Conservation (phyloP, 176 grass and related monocot species). For the Hordeum vulgare region MorexV3_pseudomolecules_assembly NC_058524.1:466079704-466080203, state of each 20-base stretch:
- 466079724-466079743: slow-evolving; percentile 57
- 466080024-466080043: slow-evolving; percentile 54
- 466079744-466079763: slow-evolving; percentile 85
- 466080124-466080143: slow-evolving; percentile 79
- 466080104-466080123: slow-evolving; percentile 68
- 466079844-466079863: slow-evolving; percentile 32
- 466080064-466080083: slow-evolving; percentile 91
- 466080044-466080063: slow-evolving; percentile 86
- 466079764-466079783: slow-evolving; percentile 80
- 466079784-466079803: slow-evolving; percentile 51
- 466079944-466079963: slow-evolving; percentile 70
- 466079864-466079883: background rate
- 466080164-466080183: slow-evolving; percentile 38
- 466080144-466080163: slow-evolving; percentile 42
- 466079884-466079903: slow-evolving; percentile 58
- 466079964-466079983: slow-evolving; percentile 71
- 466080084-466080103: slow-evolving; percentile 82
- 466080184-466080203: slow-evolving; percentile 24
- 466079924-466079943: slow-evolving; percentile 80
- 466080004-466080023: slow-evolving; percentile 59
- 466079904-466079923: slow-evolving; percentile 79
- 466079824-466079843: slow-evolving; percentile 56
- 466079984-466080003: slow-evolving; percentile 45
- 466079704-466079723: slow-evolving; percentile 92
- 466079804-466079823: slow-evolving; percentile 65